These are phyloP conservation scores for Backusella tarrabulga DNA, from an alignment of 192 early-diverging fungal species.

Conservation along the genomic window DNA sequence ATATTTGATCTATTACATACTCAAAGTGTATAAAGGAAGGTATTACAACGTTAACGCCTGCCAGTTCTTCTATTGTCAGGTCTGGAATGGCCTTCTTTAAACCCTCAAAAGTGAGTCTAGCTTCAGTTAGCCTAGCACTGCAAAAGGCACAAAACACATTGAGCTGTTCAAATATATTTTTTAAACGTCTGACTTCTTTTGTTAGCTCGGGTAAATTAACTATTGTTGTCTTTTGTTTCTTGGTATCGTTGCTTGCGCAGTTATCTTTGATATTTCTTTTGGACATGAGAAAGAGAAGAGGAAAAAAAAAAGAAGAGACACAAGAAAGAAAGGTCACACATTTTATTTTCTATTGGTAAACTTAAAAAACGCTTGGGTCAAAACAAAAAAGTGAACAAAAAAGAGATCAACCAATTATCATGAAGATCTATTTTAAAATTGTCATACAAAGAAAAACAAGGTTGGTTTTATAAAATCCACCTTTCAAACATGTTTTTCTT, in stretches of 20 bases:
- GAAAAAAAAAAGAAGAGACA: background rate
- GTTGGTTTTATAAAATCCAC: background rate
- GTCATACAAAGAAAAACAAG: constrained; percentile 7
- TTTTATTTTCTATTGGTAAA: background rate
- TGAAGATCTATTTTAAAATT: constrained; percentile 1
- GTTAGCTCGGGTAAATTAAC: background rate
- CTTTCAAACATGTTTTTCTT: background rate
- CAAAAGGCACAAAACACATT: constrained; percentile 29
- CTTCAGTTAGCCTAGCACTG: constrained; percentile 2
- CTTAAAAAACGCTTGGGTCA: background rate
- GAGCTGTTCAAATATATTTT: constrained; percentile 11
- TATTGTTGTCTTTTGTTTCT: background rate
- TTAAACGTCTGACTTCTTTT: background rate
- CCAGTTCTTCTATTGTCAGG: constrained; percentile 23
- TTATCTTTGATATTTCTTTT: constrained; percentile 8
- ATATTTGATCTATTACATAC: background rate
- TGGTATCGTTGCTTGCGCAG: background rate
- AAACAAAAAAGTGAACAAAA: background rate
- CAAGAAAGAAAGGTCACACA: background rate
- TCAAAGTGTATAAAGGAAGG: constrained; percentile 6
- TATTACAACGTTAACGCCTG: constrained; percentile 23
- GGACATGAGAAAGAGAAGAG: background rate
- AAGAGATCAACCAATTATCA: background rate
- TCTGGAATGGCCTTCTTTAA: constrained; percentile 21
- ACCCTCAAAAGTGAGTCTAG: constrained; percentile 13